Evolutionary conservation across 495 filamentous ascomycete genomes (phyloP).

Genomic region (Emericellopsis terricola): DNA sequence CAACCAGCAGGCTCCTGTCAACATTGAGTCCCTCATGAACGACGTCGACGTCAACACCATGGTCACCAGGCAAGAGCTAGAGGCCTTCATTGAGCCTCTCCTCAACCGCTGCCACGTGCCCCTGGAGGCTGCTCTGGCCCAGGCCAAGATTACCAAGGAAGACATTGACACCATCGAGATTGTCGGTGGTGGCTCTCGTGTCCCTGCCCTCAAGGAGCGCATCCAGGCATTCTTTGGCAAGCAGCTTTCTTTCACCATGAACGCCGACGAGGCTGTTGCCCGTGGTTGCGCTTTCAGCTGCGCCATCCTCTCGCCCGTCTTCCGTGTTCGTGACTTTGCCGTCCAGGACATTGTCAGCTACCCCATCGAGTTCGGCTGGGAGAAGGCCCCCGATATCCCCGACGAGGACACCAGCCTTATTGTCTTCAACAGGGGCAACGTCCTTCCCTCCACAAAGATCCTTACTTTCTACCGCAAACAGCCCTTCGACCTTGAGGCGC

Average conservation of each 20-base stretch:
- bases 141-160: constrained; percentile 74
- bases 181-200: constrained; percentile 87
- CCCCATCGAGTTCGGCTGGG: constrained; percentile 98
- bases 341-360: constrained; percentile 96
- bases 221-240: constrained; percentile 87
- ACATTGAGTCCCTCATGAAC: constrained; percentile 98
- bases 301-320: constrained; percentile 92
- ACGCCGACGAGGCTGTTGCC: constrained; percentile 95
- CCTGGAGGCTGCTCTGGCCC: constrained; percentile 76
- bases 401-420: constrained; percentile 96
- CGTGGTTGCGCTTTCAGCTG: constrained; percentile 96
- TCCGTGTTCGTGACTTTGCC: constrained; percentile 96
- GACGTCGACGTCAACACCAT: constrained; percentile 79
- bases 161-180: constrained; percentile 93
- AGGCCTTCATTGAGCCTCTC: constrained; percentile 74
- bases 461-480: constrained; percentile 99
- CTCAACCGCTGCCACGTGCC: constrained; percentile 55
- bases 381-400: constrained; percentile 95
- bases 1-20: constrained; percentile 83
- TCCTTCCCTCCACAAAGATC: constrained; percentile 98
- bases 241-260: constrained; percentile 84
- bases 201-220: constrained; percentile 79
- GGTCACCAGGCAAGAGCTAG: constrained; percentile 88
- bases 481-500: constrained; percentile 88
- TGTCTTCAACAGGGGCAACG: constrained; percentile 94